Evolutionary conservation across 2,329 filamentous ascomycete species (phyloP).

Genomic region (Fusarium sp.): DNA sequence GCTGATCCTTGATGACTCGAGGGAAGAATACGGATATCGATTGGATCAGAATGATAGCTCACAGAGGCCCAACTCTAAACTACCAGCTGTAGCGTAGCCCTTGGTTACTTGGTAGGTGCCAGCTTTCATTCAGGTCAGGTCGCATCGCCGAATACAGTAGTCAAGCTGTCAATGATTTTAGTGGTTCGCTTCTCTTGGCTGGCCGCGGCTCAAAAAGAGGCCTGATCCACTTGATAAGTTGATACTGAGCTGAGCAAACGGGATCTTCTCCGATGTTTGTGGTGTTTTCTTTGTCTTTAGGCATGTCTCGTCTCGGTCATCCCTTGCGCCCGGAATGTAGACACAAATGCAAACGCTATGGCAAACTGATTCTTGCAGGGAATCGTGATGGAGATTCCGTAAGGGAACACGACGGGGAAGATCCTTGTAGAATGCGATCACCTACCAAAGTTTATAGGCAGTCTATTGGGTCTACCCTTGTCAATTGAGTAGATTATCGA

Average conservation of each 20-base stretch:
- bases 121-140: not conserved
- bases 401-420: slow-evolving; percentile 11
- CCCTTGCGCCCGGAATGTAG: slow-evolving; percentile 30
- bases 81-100: not conserved
- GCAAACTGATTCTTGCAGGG: slow-evolving; percentile 8
- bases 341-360: slow-evolving; percentile 33
- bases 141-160: not conserved
- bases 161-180: not conserved
- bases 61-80: slow-evolving; percentile 14
- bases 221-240: not conserved
- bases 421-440: not conserved
- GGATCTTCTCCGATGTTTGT: not conserved
- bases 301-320: slow-evolving; percentile 2
- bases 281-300: slow-evolving; percentile 20
- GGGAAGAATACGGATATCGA: not conserved
- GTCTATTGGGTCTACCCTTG: slow-evolving; percentile 14
- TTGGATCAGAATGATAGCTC: slow-evolving; percentile 33
- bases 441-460: not conserved
- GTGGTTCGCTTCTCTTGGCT: not conserved
- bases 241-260: not conserved
- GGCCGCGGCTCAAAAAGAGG: not conserved
- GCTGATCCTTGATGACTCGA: slow-evolving; percentile 25
- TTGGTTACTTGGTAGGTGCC: not conserved
- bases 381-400: not conserved
- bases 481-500: not conserved